Conservation (phyloP, 345 rosid species). For the Eucalyptus curtisii region DNA sequence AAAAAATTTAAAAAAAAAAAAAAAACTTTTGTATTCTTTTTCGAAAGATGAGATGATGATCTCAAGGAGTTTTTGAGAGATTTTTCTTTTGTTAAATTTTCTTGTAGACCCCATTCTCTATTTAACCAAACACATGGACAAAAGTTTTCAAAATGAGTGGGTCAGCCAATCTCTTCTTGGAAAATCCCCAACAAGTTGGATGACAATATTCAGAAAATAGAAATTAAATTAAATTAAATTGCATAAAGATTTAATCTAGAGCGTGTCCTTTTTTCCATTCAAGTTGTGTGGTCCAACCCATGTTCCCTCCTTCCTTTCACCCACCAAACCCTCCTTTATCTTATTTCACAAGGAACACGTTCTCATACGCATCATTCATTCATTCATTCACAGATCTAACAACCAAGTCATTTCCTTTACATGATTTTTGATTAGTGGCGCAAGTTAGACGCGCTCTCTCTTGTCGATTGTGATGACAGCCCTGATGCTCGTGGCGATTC, state of each 20-base stretch:
- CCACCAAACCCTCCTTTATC: slow-evolving; percentile 22
- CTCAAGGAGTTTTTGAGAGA: neutral
- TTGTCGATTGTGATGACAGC: neutral
- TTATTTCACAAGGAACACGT: slow-evolving; percentile 20
- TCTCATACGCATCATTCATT: neutral
- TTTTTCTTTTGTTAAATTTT: neutral
- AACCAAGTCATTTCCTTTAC: neutral
- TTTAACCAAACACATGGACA: slow-evolving; percentile 44
- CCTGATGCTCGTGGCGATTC: neutral
- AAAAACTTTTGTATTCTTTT: neutral
- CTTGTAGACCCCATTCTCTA: slow-evolving; percentile 29
- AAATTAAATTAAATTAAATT: neutral
- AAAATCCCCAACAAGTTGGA: slow-evolving; percentile 68
- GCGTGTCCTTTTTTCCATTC: neutral
- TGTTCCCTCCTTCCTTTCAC: slow-evolving; percentile 27
- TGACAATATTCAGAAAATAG: neutral
- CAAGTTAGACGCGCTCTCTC: neutral
- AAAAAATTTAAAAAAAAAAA: neutral
- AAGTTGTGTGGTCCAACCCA: slow-evolving; percentile 43
- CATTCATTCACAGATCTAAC: neutral
- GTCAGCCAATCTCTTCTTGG: slow-evolving; percentile 34
- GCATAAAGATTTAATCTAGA: neutral
- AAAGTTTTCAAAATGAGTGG: slow-evolving; percentile 11
- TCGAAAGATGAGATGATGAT: neutral
- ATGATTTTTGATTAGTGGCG: neutral